These are phyloP conservation scores for Acmispon strigosus DNA, from an alignment of 306 rosid species.

Conservation along the genomic window DNA sequence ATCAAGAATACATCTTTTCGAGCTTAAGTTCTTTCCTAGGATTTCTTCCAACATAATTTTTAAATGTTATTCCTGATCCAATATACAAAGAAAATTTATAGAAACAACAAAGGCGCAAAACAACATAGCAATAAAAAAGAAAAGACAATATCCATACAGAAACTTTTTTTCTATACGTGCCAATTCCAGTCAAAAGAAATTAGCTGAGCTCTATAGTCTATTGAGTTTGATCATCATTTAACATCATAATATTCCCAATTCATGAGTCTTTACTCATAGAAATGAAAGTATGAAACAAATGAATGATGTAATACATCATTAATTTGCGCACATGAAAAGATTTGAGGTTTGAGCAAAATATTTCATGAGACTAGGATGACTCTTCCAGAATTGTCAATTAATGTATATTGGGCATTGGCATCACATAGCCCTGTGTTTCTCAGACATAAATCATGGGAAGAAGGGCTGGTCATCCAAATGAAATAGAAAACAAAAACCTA, in stretches of 20 bases:
- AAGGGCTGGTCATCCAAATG: conserved; percentile 11
- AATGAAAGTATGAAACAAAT: conserved; percentile 3
- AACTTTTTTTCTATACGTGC: not conserved
- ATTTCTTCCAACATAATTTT: conserved; percentile 5
- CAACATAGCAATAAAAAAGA: not conserved
- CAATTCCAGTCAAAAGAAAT: conserved; percentile 10
- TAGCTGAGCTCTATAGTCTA: not conserved
- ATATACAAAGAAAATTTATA: not conserved
- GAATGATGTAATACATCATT: not conserved
- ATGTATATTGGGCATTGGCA: not conserved
- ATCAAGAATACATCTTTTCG: not conserved
- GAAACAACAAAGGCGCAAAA: not conserved
- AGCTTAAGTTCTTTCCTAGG: not conserved
- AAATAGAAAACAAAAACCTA: not conserved
- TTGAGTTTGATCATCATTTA: not conserved
- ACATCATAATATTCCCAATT: not conserved
- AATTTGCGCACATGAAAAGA: not conserved
- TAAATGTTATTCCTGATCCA: conserved; percentile 1
- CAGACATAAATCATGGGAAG: not conserved
- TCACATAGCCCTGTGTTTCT: not conserved
- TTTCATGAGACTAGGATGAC: not conserved
- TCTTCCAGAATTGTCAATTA: not conserved
- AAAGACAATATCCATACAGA: not conserved
- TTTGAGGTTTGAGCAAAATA: not conserved
- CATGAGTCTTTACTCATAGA: not conserved